These are phyloP conservation scores for Phaeophleospora eucalypticola DNA, from an alignment of 2,329 filamentous ascomycete species.

Conservation along the genomic window DNA sequence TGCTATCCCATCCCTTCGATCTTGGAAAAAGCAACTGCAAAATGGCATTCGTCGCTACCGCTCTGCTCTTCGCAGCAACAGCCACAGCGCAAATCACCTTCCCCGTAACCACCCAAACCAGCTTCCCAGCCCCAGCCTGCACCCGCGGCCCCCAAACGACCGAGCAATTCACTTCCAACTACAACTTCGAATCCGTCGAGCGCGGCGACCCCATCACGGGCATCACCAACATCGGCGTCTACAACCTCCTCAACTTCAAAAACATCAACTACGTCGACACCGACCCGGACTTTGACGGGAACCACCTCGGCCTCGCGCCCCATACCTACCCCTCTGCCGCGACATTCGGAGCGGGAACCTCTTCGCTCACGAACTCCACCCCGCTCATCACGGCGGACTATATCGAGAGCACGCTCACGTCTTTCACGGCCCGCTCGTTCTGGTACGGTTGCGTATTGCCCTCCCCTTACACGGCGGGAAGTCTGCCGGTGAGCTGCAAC, in stretches of 20 bases:
- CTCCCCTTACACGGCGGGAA: conserved; percentile 15
- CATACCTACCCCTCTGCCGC: conserved; percentile 16
- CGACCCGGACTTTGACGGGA: conserved; percentile 18
- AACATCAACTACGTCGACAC: conserved; percentile 18
- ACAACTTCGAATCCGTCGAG: conserved; percentile 18
- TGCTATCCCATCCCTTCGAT: too few species aligned
- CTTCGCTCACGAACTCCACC: conserved; percentile 4
- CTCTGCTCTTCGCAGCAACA: conserved; percentile 3
- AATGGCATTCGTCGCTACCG: background rate
- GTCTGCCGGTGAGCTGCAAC: conserved; percentile 12
- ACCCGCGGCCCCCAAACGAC: conserved; percentile 6
- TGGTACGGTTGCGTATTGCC: conserved; percentile 19
- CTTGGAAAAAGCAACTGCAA: too few species aligned
- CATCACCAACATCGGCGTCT: conserved; percentile 12
- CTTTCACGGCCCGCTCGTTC: conserved; percentile 12
- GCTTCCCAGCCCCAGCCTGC: conserved; percentile 12
- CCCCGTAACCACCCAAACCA: conserved; percentile 13
- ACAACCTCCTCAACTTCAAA: conserved; percentile 17
- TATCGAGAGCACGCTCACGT: conserved; percentile 12
- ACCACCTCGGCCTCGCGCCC: conserved; percentile 18
- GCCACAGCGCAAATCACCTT: conserved; percentile 10
- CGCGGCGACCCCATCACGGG: conserved; percentile 11
- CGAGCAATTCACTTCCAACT: conserved; percentile 14
- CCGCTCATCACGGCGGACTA: conserved; percentile 16
- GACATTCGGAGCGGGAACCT: conserved; percentile 13